Evolutionary conservation across 1,284 basidiomycete genomes (phyloP), one percentile per base, ranked within the genome.

Genomic region (Puccinia coronata): DNA sequence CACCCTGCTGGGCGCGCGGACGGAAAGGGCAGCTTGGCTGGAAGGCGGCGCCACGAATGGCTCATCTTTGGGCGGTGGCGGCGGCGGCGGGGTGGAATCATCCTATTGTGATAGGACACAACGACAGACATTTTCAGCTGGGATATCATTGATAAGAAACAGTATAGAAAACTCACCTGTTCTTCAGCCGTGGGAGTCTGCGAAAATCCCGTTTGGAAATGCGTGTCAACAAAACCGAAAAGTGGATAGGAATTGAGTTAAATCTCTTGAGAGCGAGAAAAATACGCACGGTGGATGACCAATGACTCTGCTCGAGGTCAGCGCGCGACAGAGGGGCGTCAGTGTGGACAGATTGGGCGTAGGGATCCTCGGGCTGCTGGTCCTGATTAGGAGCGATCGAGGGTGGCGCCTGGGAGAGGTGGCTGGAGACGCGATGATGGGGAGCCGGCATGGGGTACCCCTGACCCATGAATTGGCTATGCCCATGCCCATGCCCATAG

Each of bases 41-140:
- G 59, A 23, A 28, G 70, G 57, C 31, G 63, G 51, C 20, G 51
- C 47, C 25, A 71, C 47, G 20, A 36, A 39, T 28, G 41, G 20
- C 9, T 72, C 65, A 67, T 81, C 79, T 55, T 81, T 81, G 9
- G 71, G 71, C n/a, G n/a, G n/a, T 36, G 79, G 71, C 25, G 79
- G 79, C 18, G 71, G 71, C n/a, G 69, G 79, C 20, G 63, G 70
- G 2, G 61, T 18, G 18, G 79, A 55, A 55, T 73, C 53, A 53
- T 55, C 71, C 71, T 73, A 41, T 67, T 39, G n/a, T n/a, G 47
- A 28, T 25, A 23, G 63, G 2, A 47, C 6, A 67, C n/a, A 39
- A 57, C 5, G 31, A 57, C 20, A 16, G 36, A 51, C 1, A 41
- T 14, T 55, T 9, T 41, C 65, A 74, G 57, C 12, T 49, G 47